These are phyloP conservation scores for Aspergillus puulaauensis DNA, from an alignment of 2,329 filamentous ascomycete species.

Conservation along the genomic window DNA sequence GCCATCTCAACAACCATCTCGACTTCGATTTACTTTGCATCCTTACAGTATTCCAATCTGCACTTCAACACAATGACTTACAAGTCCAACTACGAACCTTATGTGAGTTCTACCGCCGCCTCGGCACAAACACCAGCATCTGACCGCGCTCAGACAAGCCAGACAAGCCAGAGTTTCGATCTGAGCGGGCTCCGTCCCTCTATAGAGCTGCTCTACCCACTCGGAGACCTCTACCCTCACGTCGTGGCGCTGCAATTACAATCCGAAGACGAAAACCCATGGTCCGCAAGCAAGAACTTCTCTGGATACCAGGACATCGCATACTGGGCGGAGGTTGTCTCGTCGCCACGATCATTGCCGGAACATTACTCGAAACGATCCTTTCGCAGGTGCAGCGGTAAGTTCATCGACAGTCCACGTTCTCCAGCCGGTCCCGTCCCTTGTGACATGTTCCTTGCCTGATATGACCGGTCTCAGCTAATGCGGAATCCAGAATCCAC, in stretches of 20 bases:
- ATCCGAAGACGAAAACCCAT: slow-evolving; percentile 27
- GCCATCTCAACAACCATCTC: neutral
- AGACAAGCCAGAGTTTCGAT: slow-evolving; percentile 29
- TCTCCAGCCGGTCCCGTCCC: neutral
- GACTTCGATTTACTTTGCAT: neutral
- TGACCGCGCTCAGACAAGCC: neutral
- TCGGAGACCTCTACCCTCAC: slow-evolving; percentile 37
- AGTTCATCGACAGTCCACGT: slow-evolving; percentile 9
- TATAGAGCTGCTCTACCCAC: slow-evolving; percentile 32
- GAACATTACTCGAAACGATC: slow-evolving; percentile 20
- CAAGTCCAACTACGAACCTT: slow-evolving; percentile 42
- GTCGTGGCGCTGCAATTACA: slow-evolving; percentile 37
- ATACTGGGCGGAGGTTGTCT: slow-evolving; percentile 34
- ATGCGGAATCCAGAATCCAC: slow-evolving; percentile 23
- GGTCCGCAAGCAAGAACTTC: slow-evolving; percentile 26
- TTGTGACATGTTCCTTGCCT: neutral
- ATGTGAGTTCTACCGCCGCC: slow-evolving; percentile 27
- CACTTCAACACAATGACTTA: slow-evolving; percentile 32
- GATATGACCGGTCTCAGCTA: slow-evolving; percentile 18
- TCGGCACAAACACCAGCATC: neutral
- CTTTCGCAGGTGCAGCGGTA: slow-evolving; percentile 27
- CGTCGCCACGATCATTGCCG: slow-evolving; percentile 25
- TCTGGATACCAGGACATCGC: slow-evolving; percentile 29
- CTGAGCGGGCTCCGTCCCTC: slow-evolving; percentile 26
- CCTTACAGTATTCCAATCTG: neutral